Evolutionary conservation across 2,329 filamentous ascomycete genomes (phyloP).

Genomic region (Botrytis medusae): DNA sequence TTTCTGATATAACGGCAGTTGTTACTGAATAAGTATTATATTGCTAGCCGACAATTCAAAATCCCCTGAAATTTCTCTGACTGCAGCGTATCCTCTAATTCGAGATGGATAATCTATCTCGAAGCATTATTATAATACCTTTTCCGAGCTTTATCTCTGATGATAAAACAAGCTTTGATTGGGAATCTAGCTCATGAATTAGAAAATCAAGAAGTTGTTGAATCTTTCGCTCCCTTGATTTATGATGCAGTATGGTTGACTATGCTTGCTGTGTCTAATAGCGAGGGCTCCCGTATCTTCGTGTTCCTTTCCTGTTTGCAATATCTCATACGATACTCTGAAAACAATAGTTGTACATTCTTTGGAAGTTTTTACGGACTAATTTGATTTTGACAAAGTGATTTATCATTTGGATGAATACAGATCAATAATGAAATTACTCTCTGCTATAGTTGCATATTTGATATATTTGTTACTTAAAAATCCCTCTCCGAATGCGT

Average conservation of each 20-base stretch:
- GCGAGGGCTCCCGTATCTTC: accelerated
- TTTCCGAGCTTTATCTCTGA: not conserved
- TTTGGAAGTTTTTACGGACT: not conserved
- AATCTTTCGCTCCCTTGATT: not conserved
- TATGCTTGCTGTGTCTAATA: not conserved
- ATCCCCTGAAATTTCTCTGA: not conserved
- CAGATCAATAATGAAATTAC: not conserved
- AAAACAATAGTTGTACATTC: conserved; percentile 41
- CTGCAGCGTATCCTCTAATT: not conserved
- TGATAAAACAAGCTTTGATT: not conserved
- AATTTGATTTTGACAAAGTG: not conserved
- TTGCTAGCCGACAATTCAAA: no score
- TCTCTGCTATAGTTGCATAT: not conserved
- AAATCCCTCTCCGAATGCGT: no score
- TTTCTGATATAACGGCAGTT: not conserved
- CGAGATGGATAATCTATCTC: not conserved
- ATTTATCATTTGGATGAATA: not conserved
- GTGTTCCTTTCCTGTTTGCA: not conserved
- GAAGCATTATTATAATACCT: not conserved
- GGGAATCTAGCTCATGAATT: not conserved
- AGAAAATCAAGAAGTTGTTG: not conserved
- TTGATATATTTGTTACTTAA: not conserved
- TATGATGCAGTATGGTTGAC: not conserved
- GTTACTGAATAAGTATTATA: no score
- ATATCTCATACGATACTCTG: conserved; percentile 33